Evolutionary conservation across 805 yeast genomes (phyloP).

Genomic region (Vanderwaltozyma tropicalis): DNA sequence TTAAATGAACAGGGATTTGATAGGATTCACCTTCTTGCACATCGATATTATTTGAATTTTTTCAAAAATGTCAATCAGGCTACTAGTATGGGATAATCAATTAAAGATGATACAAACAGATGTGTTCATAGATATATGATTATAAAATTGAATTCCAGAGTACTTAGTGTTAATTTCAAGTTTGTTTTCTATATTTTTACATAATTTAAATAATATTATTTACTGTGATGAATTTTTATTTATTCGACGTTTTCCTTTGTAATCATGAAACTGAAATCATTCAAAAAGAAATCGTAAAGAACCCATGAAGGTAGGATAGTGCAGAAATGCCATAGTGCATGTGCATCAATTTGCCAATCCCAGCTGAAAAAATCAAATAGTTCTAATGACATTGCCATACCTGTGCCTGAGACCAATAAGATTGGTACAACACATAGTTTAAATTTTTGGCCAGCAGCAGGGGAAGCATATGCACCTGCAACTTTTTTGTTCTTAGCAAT

Average conservation of each 20-base stretch:
- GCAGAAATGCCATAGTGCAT: constrained; percentile 85
- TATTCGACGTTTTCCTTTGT: constrained; percentile 1
- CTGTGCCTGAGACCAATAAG: constrained; percentile 40
- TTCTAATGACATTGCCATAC: constrained; percentile 79
- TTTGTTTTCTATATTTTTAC: too few species aligned
- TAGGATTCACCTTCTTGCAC: too few species aligned
- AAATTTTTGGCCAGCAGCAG: constrained; percentile 4
- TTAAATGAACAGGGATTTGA: too few species aligned
- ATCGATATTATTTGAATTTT: too few species aligned
- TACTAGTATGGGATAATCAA: too few species aligned
- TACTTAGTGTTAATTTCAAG: too few species aligned
- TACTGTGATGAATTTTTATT: too few species aligned
- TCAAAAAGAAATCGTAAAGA: constrained; percentile 54
- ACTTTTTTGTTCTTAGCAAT: constrained; percentile 4
- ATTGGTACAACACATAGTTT: constrained; percentile 38
- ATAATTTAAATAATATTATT: too few species aligned
- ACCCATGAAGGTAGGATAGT: constrained; percentile 73
- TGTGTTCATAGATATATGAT: too few species aligned
- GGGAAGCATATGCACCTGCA: constrained; percentile 1
- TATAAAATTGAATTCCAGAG: too few species aligned
- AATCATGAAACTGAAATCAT: constrained; percentile 28
- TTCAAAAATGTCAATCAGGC: too few species aligned
- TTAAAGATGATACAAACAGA: too few species aligned
- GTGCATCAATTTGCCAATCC: constrained; percentile 70
- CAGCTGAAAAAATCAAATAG: constrained; percentile 80